Percentiles rank a stretch among this genome's conserved stretches.
phyloP scores from a whole-genome alignment of 345 rosid genomes.

The Raphanus sativus region DNA sequence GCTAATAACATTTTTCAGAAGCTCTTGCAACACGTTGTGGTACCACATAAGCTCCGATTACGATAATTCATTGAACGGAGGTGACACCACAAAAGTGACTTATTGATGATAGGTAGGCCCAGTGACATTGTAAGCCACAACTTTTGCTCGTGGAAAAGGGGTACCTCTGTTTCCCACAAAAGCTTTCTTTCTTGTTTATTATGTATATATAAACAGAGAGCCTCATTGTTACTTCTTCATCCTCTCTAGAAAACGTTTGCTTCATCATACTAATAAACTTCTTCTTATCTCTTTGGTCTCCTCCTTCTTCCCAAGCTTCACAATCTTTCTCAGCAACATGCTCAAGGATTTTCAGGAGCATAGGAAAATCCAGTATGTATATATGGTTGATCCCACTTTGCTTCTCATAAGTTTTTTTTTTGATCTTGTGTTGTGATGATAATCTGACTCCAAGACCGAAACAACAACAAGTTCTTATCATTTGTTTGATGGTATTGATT shows the following conservation, averaged over 20 bases:
- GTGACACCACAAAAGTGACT: too few species aligned
- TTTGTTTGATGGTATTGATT: not conserved
- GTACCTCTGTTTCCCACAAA: not conserved
- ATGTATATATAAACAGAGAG: too few species aligned
- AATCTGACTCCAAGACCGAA: not conserved
- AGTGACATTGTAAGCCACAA: not conserved
- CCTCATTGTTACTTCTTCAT: too few species aligned
- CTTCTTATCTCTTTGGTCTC: too few species aligned
- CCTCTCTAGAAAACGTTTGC: too few species aligned
- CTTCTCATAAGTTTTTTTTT: not conserved
- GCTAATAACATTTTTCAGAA: too few species aligned
- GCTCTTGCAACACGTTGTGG: too few species aligned
- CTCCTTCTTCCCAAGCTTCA: too few species aligned
- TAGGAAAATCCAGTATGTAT: not conserved
- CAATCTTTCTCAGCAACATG: too few species aligned
- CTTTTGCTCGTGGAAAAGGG: not conserved
- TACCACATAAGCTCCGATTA: too few species aligned
- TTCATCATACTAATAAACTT: too few species aligned
- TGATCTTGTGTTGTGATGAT: not conserved
- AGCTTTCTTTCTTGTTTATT: not conserved
- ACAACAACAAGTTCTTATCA: not conserved
- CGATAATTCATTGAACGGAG: too few species aligned
- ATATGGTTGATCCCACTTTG: not conserved
- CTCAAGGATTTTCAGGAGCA: not conserved
- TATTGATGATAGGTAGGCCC: not conserved